Evolutionary conservation across 208 protist species (phyloP), one percentile per base, ranked within the genome.

Genomic region (Herpetomonas muscarum): DNA sequence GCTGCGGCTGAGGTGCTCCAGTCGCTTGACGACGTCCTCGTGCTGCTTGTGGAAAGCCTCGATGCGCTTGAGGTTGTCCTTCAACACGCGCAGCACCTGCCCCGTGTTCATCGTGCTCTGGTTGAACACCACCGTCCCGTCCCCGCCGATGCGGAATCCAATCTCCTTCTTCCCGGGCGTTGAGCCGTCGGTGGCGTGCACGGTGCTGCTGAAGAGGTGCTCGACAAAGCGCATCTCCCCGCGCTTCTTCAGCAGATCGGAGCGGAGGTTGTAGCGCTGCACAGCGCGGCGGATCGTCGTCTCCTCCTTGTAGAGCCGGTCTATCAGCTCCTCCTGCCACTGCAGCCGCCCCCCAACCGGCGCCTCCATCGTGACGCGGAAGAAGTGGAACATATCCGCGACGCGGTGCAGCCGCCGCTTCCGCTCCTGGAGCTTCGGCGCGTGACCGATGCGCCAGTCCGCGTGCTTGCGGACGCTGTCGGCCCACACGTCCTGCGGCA

Each of bases 201-300:
- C 32, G 42, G 49, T 41, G 15, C 64, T 47, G 57, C 82, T 93
- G 51, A 70, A 74, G 13, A 90, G 67, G 29, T 65, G 67, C 49
- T 74, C 67, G 17, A 70, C 53, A 19, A 93, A 63, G 56, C 61
- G 48, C 21, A 93, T 78, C 50, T 84, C 72, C 0, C 86, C 82
- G 0, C 81, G 67, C 55, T 76, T 73, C 55, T 87, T 85, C 9
- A 93, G 64, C 21, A 87, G 50, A 21, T 87, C 78, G 1, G 82
- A 90, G 24, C 76, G 74, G 10, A 93, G 41, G 52, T 90, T 75
- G 70, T 93, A 93, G 73, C 90, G 90, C 21, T 62, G 34, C 30
- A 93, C 47, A 2, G 82, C 61, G 28, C 74, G 72, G 0, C 82
- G 82, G 29, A 93, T 87, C 50, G 74, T 60, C 41, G 64, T 62